A percentile compares a stretch with the other conserved stretches of the same genome.
These are phyloP conservation scores for Pyricularia grisea DNA, from an alignment of 2,329 filamentous ascomycete species.

Conservation along the genomic window DNA sequence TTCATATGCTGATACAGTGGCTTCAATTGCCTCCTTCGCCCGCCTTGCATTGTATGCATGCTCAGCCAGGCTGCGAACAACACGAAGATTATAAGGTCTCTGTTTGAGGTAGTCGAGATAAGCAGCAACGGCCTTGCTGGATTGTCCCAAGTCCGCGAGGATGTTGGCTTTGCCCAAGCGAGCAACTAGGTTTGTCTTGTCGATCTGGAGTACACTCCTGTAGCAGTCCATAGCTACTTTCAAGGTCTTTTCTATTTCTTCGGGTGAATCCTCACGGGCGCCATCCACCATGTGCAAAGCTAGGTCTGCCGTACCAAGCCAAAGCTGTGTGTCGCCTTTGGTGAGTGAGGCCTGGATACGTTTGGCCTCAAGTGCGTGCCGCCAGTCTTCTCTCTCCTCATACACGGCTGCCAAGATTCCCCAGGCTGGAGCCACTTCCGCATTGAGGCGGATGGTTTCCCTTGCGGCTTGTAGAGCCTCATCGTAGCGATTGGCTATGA, in stretches of 20 bases:
- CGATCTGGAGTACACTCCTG: constrained; percentile 47
- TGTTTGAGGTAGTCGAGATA: constrained; percentile 45
- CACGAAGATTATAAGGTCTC: constrained; percentile 41
- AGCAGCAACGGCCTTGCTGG: constrained; percentile 43
- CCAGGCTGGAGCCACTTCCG: constrained; percentile 58
- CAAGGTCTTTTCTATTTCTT: constrained; percentile 25
- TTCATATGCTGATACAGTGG: constrained; percentile 39
- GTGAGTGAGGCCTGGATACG: constrained; percentile 54
- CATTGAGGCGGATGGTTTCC: constrained; percentile 60
- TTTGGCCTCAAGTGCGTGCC: constrained; percentile 49
- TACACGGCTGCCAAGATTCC: constrained; percentile 51
- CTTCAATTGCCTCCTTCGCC: constrained; percentile 25
- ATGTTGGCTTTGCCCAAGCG: constrained; percentile 51
- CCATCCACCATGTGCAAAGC: constrained; percentile 39
- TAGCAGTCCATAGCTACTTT: constrained; percentile 50
- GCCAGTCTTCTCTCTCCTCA: constrained; percentile 46
- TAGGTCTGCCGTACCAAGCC: constrained; percentile 50
- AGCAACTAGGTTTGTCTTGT: constrained; percentile 46
- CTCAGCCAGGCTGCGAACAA: constrained; percentile 47
- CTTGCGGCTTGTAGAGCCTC: constrained; percentile 48
- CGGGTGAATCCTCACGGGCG: constrained; percentile 31
- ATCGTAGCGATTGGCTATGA: constrained; percentile 51
- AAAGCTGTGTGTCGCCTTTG: constrained; percentile 49
- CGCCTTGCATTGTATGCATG: constrained; percentile 43
- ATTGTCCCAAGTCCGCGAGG: constrained; percentile 44